Evolutionary conservation across 805 yeast genomes (phyloP).

Genomic region (Candida sanyiensis): DNA sequence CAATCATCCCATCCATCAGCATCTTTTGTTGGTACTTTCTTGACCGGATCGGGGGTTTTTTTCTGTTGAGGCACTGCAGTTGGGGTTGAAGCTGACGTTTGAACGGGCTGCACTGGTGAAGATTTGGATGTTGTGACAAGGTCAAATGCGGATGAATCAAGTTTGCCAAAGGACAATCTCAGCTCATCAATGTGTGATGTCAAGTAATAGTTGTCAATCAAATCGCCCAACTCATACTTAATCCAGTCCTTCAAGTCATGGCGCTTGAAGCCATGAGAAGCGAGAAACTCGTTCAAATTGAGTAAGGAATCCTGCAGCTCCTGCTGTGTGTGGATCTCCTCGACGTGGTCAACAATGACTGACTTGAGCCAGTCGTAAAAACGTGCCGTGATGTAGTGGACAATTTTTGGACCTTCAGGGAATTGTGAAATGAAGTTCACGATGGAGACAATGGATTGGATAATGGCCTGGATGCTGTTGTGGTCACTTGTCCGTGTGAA

Average conservation of each 20-base stretch:
- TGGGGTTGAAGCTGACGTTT: background rate
- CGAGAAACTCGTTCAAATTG: conserved; percentile 17
- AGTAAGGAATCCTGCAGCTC: conserved; percentile 12
- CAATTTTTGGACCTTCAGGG: conserved; percentile 13
- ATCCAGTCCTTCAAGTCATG: conserved; percentile 22
- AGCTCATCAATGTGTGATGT: conserved; percentile 18
- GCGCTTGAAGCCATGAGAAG: conserved; percentile 15
- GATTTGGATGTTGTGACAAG: background rate
- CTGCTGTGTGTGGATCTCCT: conserved; percentile 10
- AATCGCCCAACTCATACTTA: conserved; percentile 16
- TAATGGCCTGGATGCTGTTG: conserved; percentile 2
- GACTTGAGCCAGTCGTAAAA: conserved; percentile 20
- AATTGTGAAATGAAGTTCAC: conserved; percentile 18
- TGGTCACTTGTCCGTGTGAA: background rate
- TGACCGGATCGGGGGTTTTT: background rate
- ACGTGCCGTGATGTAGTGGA: conserved; percentile 19
- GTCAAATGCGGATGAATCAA: conserved; percentile 3
- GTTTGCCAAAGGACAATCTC: conserved; percentile 10
- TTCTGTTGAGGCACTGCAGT: background rate
- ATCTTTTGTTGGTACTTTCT: background rate
- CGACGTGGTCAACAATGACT: conserved; percentile 17
- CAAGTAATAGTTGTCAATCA: conserved; percentile 20
- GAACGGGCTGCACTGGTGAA: too few species aligned
- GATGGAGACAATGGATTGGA: conserved; percentile 16
- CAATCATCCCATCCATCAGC: conserved; percentile 16